These are phyloP conservation scores for Teratosphaeria pseudoeucalypti DNA, from an alignment of 2,329 filamentous ascomycete genomes.

Conservation along the genomic window DNA sequence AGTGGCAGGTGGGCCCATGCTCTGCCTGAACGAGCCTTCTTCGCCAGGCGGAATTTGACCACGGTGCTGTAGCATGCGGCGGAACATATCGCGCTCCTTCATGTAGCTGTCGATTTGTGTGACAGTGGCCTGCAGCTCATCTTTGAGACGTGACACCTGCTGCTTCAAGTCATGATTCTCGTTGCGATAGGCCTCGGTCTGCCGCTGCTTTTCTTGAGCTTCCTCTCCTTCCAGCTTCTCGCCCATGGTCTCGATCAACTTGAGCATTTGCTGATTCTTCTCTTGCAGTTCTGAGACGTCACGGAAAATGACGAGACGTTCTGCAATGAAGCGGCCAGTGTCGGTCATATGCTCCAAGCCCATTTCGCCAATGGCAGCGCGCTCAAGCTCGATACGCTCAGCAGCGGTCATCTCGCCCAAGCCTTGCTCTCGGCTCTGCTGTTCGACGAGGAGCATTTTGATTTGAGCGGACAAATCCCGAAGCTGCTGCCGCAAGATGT, in stretches of 20 bases:
- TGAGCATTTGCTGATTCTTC: conserved; percentile 76
- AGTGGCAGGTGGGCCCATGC: conserved; percentile 41
- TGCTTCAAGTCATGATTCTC: conserved; percentile 64
- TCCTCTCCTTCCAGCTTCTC: conserved; percentile 88
- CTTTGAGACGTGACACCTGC: conserved; percentile 66
- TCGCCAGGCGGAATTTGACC: conserved; percentile 54
- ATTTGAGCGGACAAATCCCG: conserved; percentile 84
- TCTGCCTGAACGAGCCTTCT: conserved; percentile 60
- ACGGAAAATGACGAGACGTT: conserved; percentile 82
- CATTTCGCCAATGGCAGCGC: conserved; percentile 65
- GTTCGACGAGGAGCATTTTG: conserved; percentile 80
- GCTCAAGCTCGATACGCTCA: conserved; percentile 65
- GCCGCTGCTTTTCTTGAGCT: conserved; percentile 50
- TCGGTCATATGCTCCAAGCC: conserved; percentile 69
- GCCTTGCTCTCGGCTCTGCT: conserved; percentile 72
- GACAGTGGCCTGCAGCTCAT: conserved; percentile 73
- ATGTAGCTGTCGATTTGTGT: conserved; percentile 86
- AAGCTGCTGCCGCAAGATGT: conserved; percentile 74
- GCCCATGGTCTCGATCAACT: conserved; percentile 72
- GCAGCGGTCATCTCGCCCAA: conserved; percentile 59
- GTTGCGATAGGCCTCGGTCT: conserved; percentile 44
- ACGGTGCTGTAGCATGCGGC: conserved; percentile 76
- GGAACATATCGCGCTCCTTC: conserved; percentile 94
- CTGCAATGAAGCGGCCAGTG: conserved; percentile 79
- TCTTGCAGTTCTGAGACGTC: conserved; percentile 74